Evolutionary conservation across 1,284 basidiomycete species (phyloP), one percentile per base, ranked within the genome.

Genomic region (Anthracocystis panici-leucophaei): DNA sequence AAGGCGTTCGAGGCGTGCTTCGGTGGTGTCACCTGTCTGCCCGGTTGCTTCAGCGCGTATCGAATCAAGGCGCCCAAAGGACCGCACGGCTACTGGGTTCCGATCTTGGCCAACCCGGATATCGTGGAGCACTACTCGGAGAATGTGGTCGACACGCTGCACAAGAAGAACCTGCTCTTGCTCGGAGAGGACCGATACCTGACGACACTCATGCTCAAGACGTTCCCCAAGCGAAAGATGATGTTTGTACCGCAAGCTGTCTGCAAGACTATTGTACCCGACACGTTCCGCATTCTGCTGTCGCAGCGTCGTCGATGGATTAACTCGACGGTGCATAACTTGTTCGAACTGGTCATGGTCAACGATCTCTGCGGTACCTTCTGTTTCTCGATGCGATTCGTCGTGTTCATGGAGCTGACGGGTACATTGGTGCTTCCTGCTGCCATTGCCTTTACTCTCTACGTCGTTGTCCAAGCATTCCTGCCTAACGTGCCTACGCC

Each of bases 171-270:
- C 67, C 77, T 87, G 62, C 82, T 87, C 10, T 77, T 87, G 42
- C 84, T 87, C 49, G 87, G 87, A 62, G 87, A 87, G 71, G 87
- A 87, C 77, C 86, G 87, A 45, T 87, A 87, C 78, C 80, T 87
- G 67, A 86, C 87, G 10, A 87, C 87, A 31, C 85, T 87, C 52
- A 87, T 87, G 86, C 83, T 87, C 65, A 86, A 85, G 78, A 87
- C 87, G 23, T 87, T 87, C 85, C 87, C 87, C 50, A 86, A 86
- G 68, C 84, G 87, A 65, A 87, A 87, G 84, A 87, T 87, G 86
- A 87, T 87, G 86, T 84, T 84, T 57, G 73, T 82, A 11, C 87
- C 87, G 7, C 86, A 87, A 71, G 87, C 87, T 1, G 87, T 87
- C 40, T 87, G 87, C 83, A 87, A 87, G 79, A 87, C 87, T 5